Base-by-base conservation (phyloP, 306 rosid species). In the Glycine latifolia region DNA sequence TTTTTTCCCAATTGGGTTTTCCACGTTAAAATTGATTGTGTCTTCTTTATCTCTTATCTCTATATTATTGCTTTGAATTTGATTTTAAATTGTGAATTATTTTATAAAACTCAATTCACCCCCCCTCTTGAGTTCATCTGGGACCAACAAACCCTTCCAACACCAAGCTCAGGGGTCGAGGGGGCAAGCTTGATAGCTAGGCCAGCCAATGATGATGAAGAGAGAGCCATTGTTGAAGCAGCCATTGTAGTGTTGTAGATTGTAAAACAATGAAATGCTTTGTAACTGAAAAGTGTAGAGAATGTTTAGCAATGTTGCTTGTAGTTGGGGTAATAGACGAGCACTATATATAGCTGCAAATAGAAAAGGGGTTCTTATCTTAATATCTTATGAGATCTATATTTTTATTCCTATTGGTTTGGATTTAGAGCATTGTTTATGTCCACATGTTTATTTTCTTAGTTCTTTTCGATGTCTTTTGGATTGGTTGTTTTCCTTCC, bases 321-420 rank as follows among this genome's bases (percentile, higher is more conserved):
- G 3, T 41, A 0, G 8, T 69, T 79, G 9, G 12, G 71, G 2
- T 39, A 4, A 7, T 35, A 3, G 71, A 47, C n/a, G 54, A 35
- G 7, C 39, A 33, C 31, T 79, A 58, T 68, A 4, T 75, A 75
- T 58, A 58, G 71, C 63, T 35, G 1, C 13, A 4, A 2, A 0
- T 63, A 20, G 47, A 9, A 4, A 59, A 7, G 0, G 20, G 69
- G 4, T 70, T 10, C 63, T 79, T 15, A 79, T 79, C 78, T 71
- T 59, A 7, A 70, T 33, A 79, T 71, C 78, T 71, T 47, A 11
- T 15, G 71, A 58, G 26, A 79, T 79, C 53, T 79, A 47, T 59
- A 70, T 10, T 55, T 10, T 4, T 35, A 2, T 46, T 71, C 47
- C 78, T 48, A 79, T 79, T 79, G 78, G 83, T 37, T 33, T 9